A percentile compares a stretch with the other conserved stretches of the same genome.
Evolutionary conservation across 2,329 filamentous ascomycete species (phyloP).

Genomic region (Cephalotrichum gorgonifer): DNA sequence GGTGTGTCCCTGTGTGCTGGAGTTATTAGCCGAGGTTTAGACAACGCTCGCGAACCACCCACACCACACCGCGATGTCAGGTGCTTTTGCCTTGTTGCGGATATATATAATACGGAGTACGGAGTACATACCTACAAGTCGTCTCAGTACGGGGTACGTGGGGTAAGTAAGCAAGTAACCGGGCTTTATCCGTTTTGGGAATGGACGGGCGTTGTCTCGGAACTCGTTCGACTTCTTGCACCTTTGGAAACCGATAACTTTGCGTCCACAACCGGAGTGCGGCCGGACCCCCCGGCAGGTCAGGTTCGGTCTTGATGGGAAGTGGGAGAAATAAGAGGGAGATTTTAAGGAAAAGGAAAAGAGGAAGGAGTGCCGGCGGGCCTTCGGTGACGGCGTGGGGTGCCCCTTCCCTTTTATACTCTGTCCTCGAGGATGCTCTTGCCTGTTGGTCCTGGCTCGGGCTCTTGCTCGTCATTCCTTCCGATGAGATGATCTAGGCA

Average conservation of each 20-base stretch:
- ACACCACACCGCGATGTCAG: too few relatives aligned
- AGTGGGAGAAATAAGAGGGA: not conserved
- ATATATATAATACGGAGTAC: too few relatives aligned
- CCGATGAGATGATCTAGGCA: not conserved
- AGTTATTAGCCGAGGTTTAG: too few relatives aligned
- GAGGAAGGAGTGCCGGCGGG: not conserved
- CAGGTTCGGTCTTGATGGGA: not conserved
- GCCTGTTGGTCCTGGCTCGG: not conserved
- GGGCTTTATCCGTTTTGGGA: not conserved
- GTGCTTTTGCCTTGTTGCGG: too few relatives aligned
- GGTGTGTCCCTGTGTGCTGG: too few relatives aligned
- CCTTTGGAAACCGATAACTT: not conserved
- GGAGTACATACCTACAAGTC: too few relatives aligned
- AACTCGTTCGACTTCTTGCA: too few relatives aligned
- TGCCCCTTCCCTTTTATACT: constrained; percentile 24
- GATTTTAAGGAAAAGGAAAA: not conserved
- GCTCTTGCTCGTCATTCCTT: not conserved
- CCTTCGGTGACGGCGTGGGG: constrained; percentile 1
- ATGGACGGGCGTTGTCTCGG: too few relatives aligned
- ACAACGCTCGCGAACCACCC: too few relatives aligned
- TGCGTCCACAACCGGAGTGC: not conserved
- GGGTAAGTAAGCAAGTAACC: not conserved
- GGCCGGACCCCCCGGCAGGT: not conserved
- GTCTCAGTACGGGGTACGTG: too few relatives aligned
- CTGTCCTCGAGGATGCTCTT: constrained; percentile 3